A percentile compares a stretch with the other conserved stretches of the same genome.
Conservation (phyloP, 2,329 filamentous ascomycete species). For the Pseudogymnoascus verrucosus region DNA sequence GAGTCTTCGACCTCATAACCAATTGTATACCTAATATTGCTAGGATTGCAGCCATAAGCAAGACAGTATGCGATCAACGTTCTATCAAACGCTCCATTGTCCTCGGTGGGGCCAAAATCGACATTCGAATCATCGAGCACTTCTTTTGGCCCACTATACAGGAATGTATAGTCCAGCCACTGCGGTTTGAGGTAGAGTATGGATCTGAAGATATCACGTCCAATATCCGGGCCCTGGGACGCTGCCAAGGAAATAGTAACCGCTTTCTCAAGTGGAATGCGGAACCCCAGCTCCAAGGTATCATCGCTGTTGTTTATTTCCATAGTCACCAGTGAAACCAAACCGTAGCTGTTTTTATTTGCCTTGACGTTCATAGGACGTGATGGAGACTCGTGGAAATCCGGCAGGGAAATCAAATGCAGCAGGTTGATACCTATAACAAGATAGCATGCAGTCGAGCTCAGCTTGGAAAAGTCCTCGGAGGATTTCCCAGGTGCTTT, state of each 20-base stretch:
- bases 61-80: conserved; percentile 63
- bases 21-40: conserved; percentile 57
- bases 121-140: conserved; percentile 40
- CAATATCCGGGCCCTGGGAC: conserved; percentile 55
- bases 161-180: conserved; percentile 56
- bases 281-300: conserved; percentile 57
- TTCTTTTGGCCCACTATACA: conserved; percentile 50
- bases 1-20: conserved; percentile 56
- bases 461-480: conserved; percentile 58
- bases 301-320: conserved; percentile 56
- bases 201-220: conserved; percentile 50
- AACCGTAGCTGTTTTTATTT: conserved; percentile 45
- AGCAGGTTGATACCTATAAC: conserved; percentile 62
- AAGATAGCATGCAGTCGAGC: conserved; percentile 58
- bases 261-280: conserved; percentile 46
- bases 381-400: conserved; percentile 42
- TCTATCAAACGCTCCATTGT: conserved; percentile 54
- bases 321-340: conserved; percentile 53
- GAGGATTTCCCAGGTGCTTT: conserved; percentile 46
- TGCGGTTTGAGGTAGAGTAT: conserved; percentile 58
- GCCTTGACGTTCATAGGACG: conserved; percentile 35
- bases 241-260: conserved; percentile 55
- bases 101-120: conserved; percentile 41
- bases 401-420: conserved; percentile 59
- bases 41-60: conserved; percentile 56